Evolutionary conservation across 2,329 filamentous ascomycete species (phyloP).

Genomic region (Aspergillus sclerotialis): DNA sequence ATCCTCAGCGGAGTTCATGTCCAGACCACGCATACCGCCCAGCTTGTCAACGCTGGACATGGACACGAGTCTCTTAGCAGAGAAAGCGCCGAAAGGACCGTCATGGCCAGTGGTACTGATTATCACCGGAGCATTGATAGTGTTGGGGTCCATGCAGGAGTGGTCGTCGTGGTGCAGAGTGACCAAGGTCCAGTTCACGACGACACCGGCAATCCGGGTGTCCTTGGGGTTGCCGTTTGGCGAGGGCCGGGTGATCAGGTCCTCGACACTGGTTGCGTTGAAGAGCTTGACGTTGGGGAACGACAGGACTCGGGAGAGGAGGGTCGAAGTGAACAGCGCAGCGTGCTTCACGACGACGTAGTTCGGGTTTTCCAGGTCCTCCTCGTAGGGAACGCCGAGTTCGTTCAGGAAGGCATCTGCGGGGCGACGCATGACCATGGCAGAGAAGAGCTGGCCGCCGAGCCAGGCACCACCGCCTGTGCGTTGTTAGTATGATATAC

Average conservation of each 20-base stretch:
- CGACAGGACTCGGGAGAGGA: conserved; percentile 72
- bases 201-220: conserved; percentile 75
- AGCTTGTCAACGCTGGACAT: conserved; percentile 79
- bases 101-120: conserved; percentile 91
- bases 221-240: conserved; percentile 41
- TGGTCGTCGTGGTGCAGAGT: conserved; percentile 82
- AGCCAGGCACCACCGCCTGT: conserved; percentile 82
- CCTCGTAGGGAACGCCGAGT: conserved; percentile 76
- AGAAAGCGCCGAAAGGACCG: conserved; percentile 85
- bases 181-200: conserved; percentile 94
- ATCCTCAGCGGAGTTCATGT: conserved; percentile 88
- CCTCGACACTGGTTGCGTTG: conserved; percentile 89
- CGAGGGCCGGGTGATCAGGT: conserved; percentile 73
- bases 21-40: conserved; percentile 84
- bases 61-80: conserved; percentile 79
- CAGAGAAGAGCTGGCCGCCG: conserved; percentile 87
- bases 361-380: conserved; percentile 78
- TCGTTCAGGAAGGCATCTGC: conserved; percentile 78
- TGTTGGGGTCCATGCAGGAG: conserved; percentile 95
- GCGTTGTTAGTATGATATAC: conserved; percentile 4
- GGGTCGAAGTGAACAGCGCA: conserved; percentile 81
- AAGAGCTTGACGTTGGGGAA: conserved; percentile 94
- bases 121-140: conserved; percentile 83
- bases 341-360: conserved; percentile 93
- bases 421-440: conserved; percentile 93